Evolutionary conservation across 306 rosid genomes (phyloP), one percentile per base, ranked within the genome.

Genomic region (Arachis hypogaea): DNA sequence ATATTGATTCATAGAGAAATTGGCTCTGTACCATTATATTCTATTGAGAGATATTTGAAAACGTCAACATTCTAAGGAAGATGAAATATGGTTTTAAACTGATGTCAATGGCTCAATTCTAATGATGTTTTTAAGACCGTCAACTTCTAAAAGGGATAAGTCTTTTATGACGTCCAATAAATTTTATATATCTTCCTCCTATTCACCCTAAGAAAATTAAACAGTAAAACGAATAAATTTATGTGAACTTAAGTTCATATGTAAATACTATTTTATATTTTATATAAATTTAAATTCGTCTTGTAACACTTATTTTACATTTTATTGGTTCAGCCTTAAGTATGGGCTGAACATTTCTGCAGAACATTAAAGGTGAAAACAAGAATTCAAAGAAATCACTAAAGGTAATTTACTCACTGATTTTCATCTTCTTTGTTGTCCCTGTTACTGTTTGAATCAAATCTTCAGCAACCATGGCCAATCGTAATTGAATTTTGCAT

Each of bases 301-400:
- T 33, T 2, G 4, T 88, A 63, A 82, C 78, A 49, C 11, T 66
- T 43, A 22, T 49, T 69, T 67, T 69, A 12, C 75, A 18, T 71
- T 22, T 82, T 61, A 47, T 71, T 47, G 59, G 78, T 86, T 74
- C 94, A 94, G 98, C 82, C 83, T 94, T 56, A 83, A 52, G 79
- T 78, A 89, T 63, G 98, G 98, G 63, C 73, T 89, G 74, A 71
- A 72, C 82, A 86, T 91, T 22, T 81, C 83, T 91, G 44, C 91
- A 86, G 60, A 89, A 90, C 65, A 65, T 88, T 76, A 93, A 91
- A 75, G 88, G 78, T 66, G 97, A 89, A 82, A 94, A 22, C 86
- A 94, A 89, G 79, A 89, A 78, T 61, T 58, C 74, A 16, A 94
- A 89, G 80, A 94, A 91, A 79, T 89, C 97, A 54, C 78, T 89